Percentiles rank a stretch among this genome's conserved stretches.
Evolutionary conservation across 495 filamentous ascomycete genomes (phyloP).

Genomic region (Hypoxylon fragiforme): DNA sequence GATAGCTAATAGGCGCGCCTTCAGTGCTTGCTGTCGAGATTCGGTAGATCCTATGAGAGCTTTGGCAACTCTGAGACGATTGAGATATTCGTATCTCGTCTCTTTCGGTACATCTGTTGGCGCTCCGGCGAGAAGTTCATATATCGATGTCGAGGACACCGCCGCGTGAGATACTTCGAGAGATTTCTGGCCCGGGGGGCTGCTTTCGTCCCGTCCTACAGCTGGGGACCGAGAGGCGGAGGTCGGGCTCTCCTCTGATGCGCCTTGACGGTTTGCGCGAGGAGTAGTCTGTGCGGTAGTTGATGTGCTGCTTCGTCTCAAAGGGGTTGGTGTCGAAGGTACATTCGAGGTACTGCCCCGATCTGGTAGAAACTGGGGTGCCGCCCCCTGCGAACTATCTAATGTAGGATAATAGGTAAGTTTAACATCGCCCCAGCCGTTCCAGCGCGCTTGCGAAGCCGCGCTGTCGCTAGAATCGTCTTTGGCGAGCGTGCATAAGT

Average conservation of each 20-base stretch:
- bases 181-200: slow-evolving; percentile 54
- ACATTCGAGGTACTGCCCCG: slow-evolving; percentile 27
- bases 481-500: slow-evolving; percentile 71
- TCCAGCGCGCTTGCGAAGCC: slow-evolving; percentile 39
- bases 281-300: slow-evolving; percentile 39
- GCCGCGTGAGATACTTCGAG: slow-evolving; percentile 71
- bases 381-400: slow-evolving; percentile 20
- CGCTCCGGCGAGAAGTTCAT: slow-evolving; percentile 67
- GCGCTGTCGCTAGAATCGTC: slow-evolving; percentile 41
- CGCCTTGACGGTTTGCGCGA: slow-evolving; percentile 37
- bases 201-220: slow-evolving; percentile 56
- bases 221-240: slow-evolving; percentile 34
- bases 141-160: slow-evolving; percentile 61
- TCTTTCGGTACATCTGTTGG: slow-evolving; percentile 70
- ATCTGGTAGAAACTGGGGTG: slow-evolving; percentile 29
- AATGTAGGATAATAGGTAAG: slow-evolving; percentile 50
- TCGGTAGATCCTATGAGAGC: slow-evolving; percentile 67
- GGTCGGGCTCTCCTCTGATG: slow-evolving; percentile 45
- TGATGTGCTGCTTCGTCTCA: slow-evolving; percentile 51
- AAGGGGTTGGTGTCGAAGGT: slow-evolving; percentile 50
- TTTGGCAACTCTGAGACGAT: slow-evolving; percentile 77
- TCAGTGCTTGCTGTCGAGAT: slow-evolving; percentile 74
- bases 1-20: slow-evolving; percentile 81
- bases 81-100: slow-evolving; percentile 81
- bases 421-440: slow-evolving; percentile 56